Percentiles rank a stretch among this genome's conserved stretches.
Evolutionary conservation across 441 rosid species (phyloP).

Genomic region (Adansonia grandidieri): DNA sequence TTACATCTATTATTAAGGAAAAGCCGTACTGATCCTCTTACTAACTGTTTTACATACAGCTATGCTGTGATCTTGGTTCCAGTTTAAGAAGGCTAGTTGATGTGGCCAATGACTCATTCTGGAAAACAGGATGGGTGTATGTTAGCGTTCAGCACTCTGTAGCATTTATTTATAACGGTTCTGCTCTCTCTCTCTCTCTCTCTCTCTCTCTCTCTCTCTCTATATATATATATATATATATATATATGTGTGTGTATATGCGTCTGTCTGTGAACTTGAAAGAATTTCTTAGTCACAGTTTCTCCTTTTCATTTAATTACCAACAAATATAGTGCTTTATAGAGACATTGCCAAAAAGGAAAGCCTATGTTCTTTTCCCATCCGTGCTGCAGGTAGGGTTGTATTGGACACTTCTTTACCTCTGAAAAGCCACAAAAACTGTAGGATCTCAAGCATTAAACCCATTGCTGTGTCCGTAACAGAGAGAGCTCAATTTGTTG

Average conservation of each 20-base stretch:
- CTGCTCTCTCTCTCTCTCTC: constrained; percentile 18
- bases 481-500: constrained; percentile 21
- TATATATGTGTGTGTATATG: background rate
- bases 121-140: constrained; percentile 52
- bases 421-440: constrained; percentile 11
- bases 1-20: constrained; percentile 8
- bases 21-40: constrained; percentile 14
- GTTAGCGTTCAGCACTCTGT: constrained; percentile 43
- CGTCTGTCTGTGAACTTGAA: constrained; percentile 1
- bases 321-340: background rate
- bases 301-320: constrained; percentile 7
- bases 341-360: constrained; percentile 11
- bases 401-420: constrained; percentile 21
- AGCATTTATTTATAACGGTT: constrained; percentile 48
- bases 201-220: background rate
- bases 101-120: constrained; percentile 42
- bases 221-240: background rate
- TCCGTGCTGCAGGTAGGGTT: constrained; percentile 20
- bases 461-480: constrained; percentile 22
- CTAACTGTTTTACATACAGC: constrained; percentile 33
- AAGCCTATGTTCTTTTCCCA: background rate
- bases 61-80: constrained; percentile 43
- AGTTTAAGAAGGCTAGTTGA: constrained; percentile 45
- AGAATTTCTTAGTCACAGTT: constrained; percentile 5
- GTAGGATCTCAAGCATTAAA: constrained; percentile 23